phyloP scores from a whole-genome alignment of 768 basidiomycete species.

The Termitomyces sp. region DNA sequence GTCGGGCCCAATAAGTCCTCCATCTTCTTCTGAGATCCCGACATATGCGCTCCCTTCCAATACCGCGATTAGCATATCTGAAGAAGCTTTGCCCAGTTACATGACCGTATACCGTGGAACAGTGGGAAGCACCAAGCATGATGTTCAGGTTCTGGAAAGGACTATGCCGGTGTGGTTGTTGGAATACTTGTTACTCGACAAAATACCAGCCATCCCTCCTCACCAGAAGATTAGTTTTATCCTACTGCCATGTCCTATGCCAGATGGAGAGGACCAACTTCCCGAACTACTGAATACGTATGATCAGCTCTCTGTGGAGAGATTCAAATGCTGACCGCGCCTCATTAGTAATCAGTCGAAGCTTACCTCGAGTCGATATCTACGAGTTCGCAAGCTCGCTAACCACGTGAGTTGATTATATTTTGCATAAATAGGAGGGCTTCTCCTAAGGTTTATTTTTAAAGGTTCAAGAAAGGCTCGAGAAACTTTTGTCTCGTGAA shows the following conservation, averaged over 20 bases:
- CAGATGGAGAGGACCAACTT: conserved; percentile 55
- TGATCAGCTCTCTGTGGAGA: conserved; percentile 20
- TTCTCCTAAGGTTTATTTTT: not conserved
- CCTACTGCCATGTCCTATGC: conserved; percentile 68
- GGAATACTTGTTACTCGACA: conserved; percentile 77
- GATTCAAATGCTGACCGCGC: not conserved
- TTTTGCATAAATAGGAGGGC: not conserved
- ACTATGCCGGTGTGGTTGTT: conserved; percentile 84
- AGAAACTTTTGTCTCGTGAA: conserved; percentile 33
- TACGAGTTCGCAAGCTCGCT: conserved; percentile 82
- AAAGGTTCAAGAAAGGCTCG: conserved; percentile 82
- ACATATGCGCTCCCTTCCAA: conserved; percentile 50
- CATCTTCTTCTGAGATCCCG: conserved; percentile 70
- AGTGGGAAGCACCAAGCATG: conserved; percentile 45
- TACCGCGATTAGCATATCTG: conserved; percentile 71
- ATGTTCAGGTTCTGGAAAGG: conserved; percentile 55
- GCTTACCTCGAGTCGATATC: conserved; percentile 80
- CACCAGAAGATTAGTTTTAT: conserved; percentile 84
- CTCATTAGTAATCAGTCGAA: conserved; percentile 64
- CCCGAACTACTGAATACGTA: conserved; percentile 86
- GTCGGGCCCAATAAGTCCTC: conserved; percentile 55
- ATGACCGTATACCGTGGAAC: conserved; percentile 72
- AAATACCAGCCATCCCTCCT: conserved; percentile 42
- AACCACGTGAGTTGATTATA: conserved; percentile 54
- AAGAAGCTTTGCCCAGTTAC: conserved; percentile 76